Evolutionary conservation across 768 basidiomycete species (phyloP).

Genomic region (Lactarius hatsudake): DNA sequence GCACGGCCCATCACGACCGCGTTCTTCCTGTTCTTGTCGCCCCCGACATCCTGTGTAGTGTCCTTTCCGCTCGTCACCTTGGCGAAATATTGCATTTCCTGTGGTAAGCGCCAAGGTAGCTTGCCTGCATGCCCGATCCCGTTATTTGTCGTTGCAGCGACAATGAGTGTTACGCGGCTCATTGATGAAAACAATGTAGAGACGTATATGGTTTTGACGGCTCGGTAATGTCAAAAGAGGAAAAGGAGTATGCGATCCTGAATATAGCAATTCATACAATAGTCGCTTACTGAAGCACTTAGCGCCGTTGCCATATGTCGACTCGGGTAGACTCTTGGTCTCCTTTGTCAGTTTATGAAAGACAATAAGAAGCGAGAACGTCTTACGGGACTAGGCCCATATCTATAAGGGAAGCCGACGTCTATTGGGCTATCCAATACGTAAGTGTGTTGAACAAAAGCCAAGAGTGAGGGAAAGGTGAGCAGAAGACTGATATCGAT

Average conservation of each 20-base stretch:
- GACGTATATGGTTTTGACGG: background rate
- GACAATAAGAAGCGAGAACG: background rate
- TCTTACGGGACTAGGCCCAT: background rate
- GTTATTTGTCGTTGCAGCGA: constrained; percentile 83
- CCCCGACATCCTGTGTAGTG: constrained; percentile 32
- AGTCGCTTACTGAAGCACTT: too few relatives aligned
- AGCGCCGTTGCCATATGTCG: too few relatives aligned
- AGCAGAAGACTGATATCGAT: background rate
- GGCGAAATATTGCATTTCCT: constrained; percentile 93
- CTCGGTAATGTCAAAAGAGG: background rate
- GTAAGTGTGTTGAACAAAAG: background rate
- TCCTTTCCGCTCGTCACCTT: constrained; percentile 65
- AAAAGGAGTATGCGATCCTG: background rate
- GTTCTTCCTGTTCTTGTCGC: constrained; percentile 44
- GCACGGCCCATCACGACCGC: constrained; percentile 93
- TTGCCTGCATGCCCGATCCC: constrained; percentile 78
- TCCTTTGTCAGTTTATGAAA: background rate
- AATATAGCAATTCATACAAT: too few relatives aligned
- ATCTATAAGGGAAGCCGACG: background rate
- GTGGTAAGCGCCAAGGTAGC: constrained; percentile 87
- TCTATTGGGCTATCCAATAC: background rate
- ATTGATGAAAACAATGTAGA: background rate
- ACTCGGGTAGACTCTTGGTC: background rate
- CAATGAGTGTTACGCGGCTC: constrained; percentile 65
- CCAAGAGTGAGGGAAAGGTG: background rate